phyloP scores from a whole-genome alignment of 306 rosid genomes.

The Phaseolus lunatus region DNA sequence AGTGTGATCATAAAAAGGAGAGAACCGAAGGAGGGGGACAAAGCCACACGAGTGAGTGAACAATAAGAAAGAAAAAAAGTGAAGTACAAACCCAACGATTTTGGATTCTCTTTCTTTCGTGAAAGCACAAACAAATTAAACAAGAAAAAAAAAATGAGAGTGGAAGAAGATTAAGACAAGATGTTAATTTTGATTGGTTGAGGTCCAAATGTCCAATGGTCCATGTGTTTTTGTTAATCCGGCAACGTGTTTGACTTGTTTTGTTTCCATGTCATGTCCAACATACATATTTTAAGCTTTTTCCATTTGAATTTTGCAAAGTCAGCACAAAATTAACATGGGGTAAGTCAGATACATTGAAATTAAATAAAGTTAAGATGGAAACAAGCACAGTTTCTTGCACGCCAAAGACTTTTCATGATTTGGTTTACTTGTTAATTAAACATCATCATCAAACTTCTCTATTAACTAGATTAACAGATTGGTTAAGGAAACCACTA shows the following conservation, averaged over 20 bases:
- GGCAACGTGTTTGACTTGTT: conserved; percentile 48
- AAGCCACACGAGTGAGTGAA: conserved; percentile 53
- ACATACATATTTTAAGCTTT: conserved; percentile 2
- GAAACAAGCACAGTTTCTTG: conserved; percentile 46
- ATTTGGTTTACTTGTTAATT: conserved; percentile 42
- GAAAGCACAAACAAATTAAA: conserved; percentile 41
- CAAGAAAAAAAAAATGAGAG: conserved; percentile 44
- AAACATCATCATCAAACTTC: conserved; percentile 42
- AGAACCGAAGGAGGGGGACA: conserved; percentile 36
- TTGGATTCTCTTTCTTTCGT: conserved; percentile 31
- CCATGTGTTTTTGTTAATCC: conserved; percentile 50
- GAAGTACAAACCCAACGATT: conserved; percentile 25
- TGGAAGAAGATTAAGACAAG: conserved; percentile 36
- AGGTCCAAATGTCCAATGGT: conserved; percentile 2
- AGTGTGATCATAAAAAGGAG: conserved; percentile 38
- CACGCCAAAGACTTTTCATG: conserved; percentile 48
- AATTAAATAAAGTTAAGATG: conserved; percentile 24
- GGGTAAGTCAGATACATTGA: neutral
- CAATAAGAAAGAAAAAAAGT: conserved; percentile 11
- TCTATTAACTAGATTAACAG: conserved; percentile 40
- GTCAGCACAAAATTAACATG: conserved; percentile 55
- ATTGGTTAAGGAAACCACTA: conserved; percentile 34
- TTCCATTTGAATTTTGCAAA: conserved; percentile 35
- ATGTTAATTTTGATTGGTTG: conserved; percentile 22
- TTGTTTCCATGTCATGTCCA: neutral